Base-by-base conservation (phyloP, 441 rosid species). In the Lepidium campestre region DNA sequence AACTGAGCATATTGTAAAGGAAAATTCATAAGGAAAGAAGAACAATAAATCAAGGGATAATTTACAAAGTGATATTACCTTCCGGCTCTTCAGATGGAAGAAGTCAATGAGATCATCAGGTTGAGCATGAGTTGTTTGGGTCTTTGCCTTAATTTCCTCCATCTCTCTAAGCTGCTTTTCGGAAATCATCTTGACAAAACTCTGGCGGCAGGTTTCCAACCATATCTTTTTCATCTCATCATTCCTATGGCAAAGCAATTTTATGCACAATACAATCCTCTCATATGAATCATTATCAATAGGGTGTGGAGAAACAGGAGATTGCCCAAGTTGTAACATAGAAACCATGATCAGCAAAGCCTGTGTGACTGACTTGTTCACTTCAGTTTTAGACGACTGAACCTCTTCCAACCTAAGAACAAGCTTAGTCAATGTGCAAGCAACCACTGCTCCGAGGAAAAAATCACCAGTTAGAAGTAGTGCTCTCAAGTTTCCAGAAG, bases 51-150 rank as follows among this genome's bases (percentile, higher is more conserved):
- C 22, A 14, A 41, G 7, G 11, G 19, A 23, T 14, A 34, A 10
- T 40, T 73, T 67, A 39, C 47, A 7, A n/a, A 14, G 36, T 65
- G 49, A 57, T 20, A 69, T 74, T 61, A 86, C 97, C 93, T 87
- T 90, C 76, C 95, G 83, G 81, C 95, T 88, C 84, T 90, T 90
- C 65, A 90, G 80, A 78, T 90, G 97, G 75, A 86, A 90, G 84
- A 90, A 88, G 77, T 88, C 91, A 47, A 90, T 86, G 49, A 90
- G 90, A 67, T 90, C 97, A 82, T 88, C 95, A 17, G 97, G 97
- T 23, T 90, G 95, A 40, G 92, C 89, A 78, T 86, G 80, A 62
- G 93, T 82, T 71, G 88, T 81, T 77, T 80, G 93, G 50, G 93
- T 91, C 79, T 90, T 90, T 65, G 95, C 95, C 77, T 88, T 90